Base-by-base conservation (phyloP, 2,329 filamentous ascomycete genomes). In the Colletotrichum sp. region DNA sequence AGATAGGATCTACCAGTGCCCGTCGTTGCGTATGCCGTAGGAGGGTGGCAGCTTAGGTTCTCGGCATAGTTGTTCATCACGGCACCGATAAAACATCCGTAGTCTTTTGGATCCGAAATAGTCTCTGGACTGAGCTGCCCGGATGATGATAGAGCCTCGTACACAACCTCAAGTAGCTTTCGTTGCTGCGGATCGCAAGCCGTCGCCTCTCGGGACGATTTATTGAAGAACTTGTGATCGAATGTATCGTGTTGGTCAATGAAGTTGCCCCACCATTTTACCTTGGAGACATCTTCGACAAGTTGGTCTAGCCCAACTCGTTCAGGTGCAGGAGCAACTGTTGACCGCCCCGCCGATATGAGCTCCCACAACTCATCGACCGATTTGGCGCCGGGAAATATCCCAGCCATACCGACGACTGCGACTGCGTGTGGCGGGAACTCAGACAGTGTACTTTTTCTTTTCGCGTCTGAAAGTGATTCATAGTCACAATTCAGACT, bases 131-230 rank as follows among this genome's bases (percentile, higher is more conserved):
- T 10, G 9, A 78, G 77, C 28, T 81, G 80, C 1, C 81, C 80
- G 2, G 77, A 76, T 9, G 82, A 76, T 70, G 84, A 82, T 5
- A 86, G 74, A 0, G 83, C 83, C 64, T 89, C 84, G 76, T 87
- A 89, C 0, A 86, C 84, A 2, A 80, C 81, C 76, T 88, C 84
- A 8, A 87, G 80, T 6, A 84, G 66, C 5, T 83, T 73, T 8
- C 86, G 80, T 52, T 86, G 84, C 72, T 86, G 84, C 12, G 86
- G 86, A 74, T 87, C 86, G 78, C 84, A 85, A 7, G 83, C 78
- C 15, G 79, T 79, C 18, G 80, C 81, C 80, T 87, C 85, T 6
- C 82, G 81, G 8, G 83, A 78, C 16, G 78, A 82, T 18, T 82
- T 83, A 18, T 82, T 81, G 80, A 88, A 88, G 80, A 87, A 88